These are phyloP conservation scores for Leccinellum rugosiceps DNA, from an alignment of 768 basidiomycete species.

Conservation along the genomic window DNA sequence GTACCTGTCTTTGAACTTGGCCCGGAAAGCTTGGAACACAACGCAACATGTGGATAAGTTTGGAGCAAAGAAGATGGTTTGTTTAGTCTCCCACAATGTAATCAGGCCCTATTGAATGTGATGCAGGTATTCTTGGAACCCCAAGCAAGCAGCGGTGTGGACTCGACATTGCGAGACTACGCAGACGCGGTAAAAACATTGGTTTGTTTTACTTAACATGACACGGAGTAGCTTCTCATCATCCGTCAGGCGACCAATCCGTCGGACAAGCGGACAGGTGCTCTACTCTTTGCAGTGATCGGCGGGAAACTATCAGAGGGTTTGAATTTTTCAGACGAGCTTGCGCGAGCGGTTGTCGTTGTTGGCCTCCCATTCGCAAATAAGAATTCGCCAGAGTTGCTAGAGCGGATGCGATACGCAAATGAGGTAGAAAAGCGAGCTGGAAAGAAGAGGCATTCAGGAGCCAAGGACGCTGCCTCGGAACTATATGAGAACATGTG, in stretches of 20 bases:
- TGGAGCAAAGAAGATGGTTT: constrained; percentile 68
- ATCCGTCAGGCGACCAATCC: constrained; percentile 15
- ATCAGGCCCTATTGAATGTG: background rate
- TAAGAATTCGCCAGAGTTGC: constrained; percentile 83
- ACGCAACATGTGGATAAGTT: constrained; percentile 63
- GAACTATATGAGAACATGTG: constrained; percentile 91
- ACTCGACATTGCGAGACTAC: constrained; percentile 72
- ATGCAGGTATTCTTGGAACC: constrained; percentile 87
- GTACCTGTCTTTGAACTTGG: constrained; percentile 72
- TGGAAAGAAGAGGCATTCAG: constrained; percentile 31
- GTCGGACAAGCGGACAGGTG: constrained; percentile 48
- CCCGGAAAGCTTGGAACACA: constrained; percentile 63
- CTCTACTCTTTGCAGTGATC: constrained; percentile 89
- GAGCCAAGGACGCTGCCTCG: constrained; percentile 63
- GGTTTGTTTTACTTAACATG: constrained; percentile 12
- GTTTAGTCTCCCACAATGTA: constrained; percentile 5
- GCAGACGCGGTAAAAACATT: constrained; percentile 41
- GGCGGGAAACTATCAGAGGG: constrained; percentile 98
- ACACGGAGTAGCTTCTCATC: background rate
- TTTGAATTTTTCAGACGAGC: constrained; percentile 69
- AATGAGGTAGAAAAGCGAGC: constrained; percentile 52
- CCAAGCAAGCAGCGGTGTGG: constrained; percentile 66
- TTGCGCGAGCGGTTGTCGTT: constrained; percentile 83
- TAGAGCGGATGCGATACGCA: constrained; percentile 89
- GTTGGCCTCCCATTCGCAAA: constrained; percentile 94